Evolutionary conservation across 495 filamentous ascomycete genomes (phyloP).

Genomic region (Letharia columbiana): DNA sequence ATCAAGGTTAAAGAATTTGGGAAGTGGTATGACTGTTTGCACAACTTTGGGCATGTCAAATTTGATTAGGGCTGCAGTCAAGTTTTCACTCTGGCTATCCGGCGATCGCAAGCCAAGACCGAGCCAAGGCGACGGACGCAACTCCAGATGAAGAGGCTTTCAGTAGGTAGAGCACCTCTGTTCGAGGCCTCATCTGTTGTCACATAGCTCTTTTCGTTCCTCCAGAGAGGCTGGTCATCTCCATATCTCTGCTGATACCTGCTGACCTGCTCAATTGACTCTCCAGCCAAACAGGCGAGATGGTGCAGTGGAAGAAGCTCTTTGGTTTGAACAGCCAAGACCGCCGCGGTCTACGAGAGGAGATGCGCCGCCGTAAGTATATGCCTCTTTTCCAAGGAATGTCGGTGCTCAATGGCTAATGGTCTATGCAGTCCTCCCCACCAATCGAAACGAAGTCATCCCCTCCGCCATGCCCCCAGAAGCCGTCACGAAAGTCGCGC

Average conservation of each 20-base stretch:
- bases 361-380: slow-evolving; percentile 30
- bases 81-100: slow-evolving; percentile 1
- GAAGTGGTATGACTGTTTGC: neutral
- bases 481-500: slow-evolving; percentile 77
- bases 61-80: neutral
- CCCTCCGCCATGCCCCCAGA: slow-evolving; percentile 55
- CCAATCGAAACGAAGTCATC: slow-evolving; percentile 42
- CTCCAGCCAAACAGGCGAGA: slow-evolving; percentile 3
- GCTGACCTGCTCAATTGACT: neutral
- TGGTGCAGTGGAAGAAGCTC: slow-evolving; percentile 37
- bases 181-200: neutral
- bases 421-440: slow-evolving; percentile 52
- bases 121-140: slow-evolving; percentile 8
- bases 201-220: neutral
- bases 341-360: slow-evolving; percentile 31
- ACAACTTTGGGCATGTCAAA: neutral
- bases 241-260: neutral
- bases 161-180: neutral
- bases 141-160: slow-evolving; percentile 3
- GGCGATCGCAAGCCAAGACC: slow-evolving; percentile 8
- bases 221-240: neutral
- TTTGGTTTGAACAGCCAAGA: slow-evolving; percentile 31
- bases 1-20: neutral
- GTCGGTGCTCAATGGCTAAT: slow-evolving; percentile 24
- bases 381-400: neutral